These are phyloP conservation scores for Didymella pinodella DNA, from an alignment of 2,329 filamentous ascomycete species.

Conservation along the genomic window DNA sequence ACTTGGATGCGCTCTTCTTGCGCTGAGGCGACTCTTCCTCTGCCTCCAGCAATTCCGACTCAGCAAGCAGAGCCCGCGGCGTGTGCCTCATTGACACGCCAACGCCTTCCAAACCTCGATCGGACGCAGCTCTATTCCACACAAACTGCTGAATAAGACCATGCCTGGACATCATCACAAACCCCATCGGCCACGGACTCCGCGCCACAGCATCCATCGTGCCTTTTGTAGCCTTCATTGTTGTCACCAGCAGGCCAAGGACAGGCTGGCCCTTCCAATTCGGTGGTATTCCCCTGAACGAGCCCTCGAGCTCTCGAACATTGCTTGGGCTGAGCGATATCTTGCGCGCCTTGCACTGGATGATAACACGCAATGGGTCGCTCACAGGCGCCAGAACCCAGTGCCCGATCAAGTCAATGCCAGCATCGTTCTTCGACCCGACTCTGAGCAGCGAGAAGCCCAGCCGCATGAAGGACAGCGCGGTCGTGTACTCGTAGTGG, in stretches of 20 bases:
- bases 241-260: conserved; percentile 74
- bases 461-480: conserved; percentile 63
- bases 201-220: conserved; percentile 74
- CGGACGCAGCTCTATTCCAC: conserved; percentile 73
- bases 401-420: conserved; percentile 76
- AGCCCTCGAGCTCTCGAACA: conserved; percentile 80
- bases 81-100: conserved; percentile 48
- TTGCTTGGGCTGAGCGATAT: conserved; percentile 62
- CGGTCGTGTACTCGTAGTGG: conserved; percentile 77
- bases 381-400: conserved; percentile 63
- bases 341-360: conserved; percentile 74
- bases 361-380: conserved; percentile 54
- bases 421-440: conserved; percentile 72
- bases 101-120: conserved; percentile 67
- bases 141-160: conserved; percentile 72
- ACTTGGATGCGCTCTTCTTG: conserved; percentile 21
- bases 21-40: conserved; percentile 9
- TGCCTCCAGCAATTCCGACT: conserved; percentile 17
- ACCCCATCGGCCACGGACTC: conserved; percentile 76
- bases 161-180: conserved; percentile 66
- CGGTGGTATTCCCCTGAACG: conserved; percentile 74
- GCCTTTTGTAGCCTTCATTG: conserved; percentile 77
- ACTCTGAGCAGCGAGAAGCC: conserved; percentile 72
- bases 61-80: conserved; percentile 25
- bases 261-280: conserved; percentile 72